Conservation (phyloP, 2,329 filamentous ascomycete species). For the Xylaria sp. region DNA sequence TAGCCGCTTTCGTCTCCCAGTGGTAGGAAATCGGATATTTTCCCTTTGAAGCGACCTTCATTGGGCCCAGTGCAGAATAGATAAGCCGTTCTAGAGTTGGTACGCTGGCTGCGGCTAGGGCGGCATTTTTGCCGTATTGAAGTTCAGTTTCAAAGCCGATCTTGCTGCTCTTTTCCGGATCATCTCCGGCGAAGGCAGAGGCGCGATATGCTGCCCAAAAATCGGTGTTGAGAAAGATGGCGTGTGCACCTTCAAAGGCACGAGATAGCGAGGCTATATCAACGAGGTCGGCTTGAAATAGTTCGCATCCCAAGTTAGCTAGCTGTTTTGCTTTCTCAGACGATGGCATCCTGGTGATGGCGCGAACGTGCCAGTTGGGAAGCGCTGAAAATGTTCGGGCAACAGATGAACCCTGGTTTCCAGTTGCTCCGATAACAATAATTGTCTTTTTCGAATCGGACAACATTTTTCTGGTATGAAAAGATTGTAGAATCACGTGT, state of each 20-base stretch:
- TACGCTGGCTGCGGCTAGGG: slow-evolving; percentile 43
- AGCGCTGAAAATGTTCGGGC: slow-evolving; percentile 33
- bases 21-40: slow-evolving; percentile 46
- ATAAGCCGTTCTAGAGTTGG: slow-evolving; percentile 46
- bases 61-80: slow-evolving; percentile 42
- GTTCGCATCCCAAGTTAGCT: slow-evolving; percentile 32
- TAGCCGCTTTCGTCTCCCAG: slow-evolving; percentile 47
- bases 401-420: slow-evolving; percentile 40
- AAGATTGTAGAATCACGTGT: not conserved
- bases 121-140: slow-evolving; percentile 45
- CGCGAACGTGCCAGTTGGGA: slow-evolving; percentile 37
- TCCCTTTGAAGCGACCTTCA: slow-evolving; percentile 37
- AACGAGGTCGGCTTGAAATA: slow-evolving; percentile 35
- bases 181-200: slow-evolving; percentile 18
- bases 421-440: slow-evolving; percentile 40
- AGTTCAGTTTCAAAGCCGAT: slow-evolving; percentile 30
- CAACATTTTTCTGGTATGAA: slow-evolving; percentile 20
- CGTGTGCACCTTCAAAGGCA: slow-evolving; percentile 38
- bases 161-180: slow-evolving; percentile 23
- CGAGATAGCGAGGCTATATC: slow-evolving; percentile 27
- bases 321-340: slow-evolving; percentile 33
- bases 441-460: slow-evolving; percentile 33
- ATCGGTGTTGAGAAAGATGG: slow-evolving; percentile 43
- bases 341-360: slow-evolving; percentile 32
- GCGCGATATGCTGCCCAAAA: slow-evolving; percentile 34